Base-by-base conservation (phyloP, 768 basidiomycete species). In the Boletus coccyginus region DNA sequence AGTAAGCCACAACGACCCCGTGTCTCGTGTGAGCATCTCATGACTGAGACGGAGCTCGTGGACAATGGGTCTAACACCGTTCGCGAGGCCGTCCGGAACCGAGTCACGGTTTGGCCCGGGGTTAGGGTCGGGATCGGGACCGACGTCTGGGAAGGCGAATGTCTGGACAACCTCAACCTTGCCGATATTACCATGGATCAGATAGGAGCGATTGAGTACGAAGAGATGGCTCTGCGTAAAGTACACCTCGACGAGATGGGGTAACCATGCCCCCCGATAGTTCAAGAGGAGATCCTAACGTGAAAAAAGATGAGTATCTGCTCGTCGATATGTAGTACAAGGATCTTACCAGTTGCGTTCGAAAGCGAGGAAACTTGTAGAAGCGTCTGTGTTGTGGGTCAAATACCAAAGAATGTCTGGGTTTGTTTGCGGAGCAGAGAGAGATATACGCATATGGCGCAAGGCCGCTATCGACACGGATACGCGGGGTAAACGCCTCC, bases 41-140 rank as follows among this genome's bases (percentile, higher is more conserved):
- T 67, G 65, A 7, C 55, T 67, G 21, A 64, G 57, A n/a, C 65
- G 62, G 43, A 66, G 62, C 31, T 65, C 59, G 36, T 5, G 8
- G 36, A 61, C 52, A 24, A 21, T 14, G 0, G 48, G 40, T 27
- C 3, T 31, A 5, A 27, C 3, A 8, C 7, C 24, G 29, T 32
- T 24, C 17, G 19, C 46, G 16, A 17, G 35, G 21, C 17, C 35
- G 29, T 42, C 29, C 13, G 31, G 4, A 42, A 13, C n/a, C 16
- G 46, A 16, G 17, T 52, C 41, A 27, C 7, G 42, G 32, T 2
- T 62, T 31, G 27, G 16, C 7, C 11, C 21, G 12, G 35, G 21
- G n/a, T 19, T 35, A 12, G 49, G n/a, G 21, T 7, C 6, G 5
- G 45, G 33, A 17, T 29, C 16, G 13, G 42, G 9, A 6, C 50